Percentiles rank a stretch among this genome's conserved stretches.
phyloP scores from a whole-genome alignment of 495 filamentous ascomycete species.

The Physcia stellaris region DNA sequence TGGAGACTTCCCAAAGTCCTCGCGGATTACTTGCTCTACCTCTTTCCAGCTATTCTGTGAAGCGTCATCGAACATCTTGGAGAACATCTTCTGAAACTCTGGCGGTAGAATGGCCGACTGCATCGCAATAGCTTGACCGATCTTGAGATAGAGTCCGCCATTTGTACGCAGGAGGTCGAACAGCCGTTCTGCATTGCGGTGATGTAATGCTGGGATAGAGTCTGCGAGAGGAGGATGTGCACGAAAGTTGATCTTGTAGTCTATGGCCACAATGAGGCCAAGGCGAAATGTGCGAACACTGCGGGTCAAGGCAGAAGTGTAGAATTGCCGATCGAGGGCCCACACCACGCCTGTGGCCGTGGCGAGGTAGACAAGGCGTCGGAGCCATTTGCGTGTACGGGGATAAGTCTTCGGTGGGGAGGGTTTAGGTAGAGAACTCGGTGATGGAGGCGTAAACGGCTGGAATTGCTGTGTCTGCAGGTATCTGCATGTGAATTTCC shows the following conservation, averaged over 20 bases:
- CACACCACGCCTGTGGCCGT: conserved; percentile 45
- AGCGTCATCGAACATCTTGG: conserved; percentile 94
- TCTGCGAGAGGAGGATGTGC: conserved; percentile 54
- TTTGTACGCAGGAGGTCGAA: conserved; percentile 69
- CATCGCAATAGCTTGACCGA: conserved; percentile 97
- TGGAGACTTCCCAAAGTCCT: conserved; percentile 71
- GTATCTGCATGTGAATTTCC: conserved; percentile 1
- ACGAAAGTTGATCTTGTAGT: conserved; percentile 96
- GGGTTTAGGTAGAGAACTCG: conserved; percentile 63
- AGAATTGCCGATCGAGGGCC: conserved; percentile 54
- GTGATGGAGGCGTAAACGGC: conserved; percentile 69
- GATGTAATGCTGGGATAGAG: conserved; percentile 59
- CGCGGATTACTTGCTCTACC: conserved; percentile 71
- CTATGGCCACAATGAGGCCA: conserved; percentile 68
- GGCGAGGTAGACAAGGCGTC: conserved; percentile 54
- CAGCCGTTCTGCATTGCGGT: conserved; percentile 66
- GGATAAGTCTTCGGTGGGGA: conserved; percentile 47
- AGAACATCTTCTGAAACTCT: conserved; percentile 91
- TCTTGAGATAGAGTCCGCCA: conserved; percentile 92
- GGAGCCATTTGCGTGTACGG: conserved; percentile 59
- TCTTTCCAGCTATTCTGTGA: conserved; percentile 85
- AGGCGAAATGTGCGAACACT: conserved; percentile 68
- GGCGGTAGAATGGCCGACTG: conserved; percentile 85
- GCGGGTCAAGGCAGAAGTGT: conserved; percentile 64
- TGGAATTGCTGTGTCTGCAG: conserved; percentile 34